Evolutionary conservation across 108 stramenopile species (phyloP), one percentile per base, ranked within the genome.

Genomic region (Skeletonema tropicum): DNA sequence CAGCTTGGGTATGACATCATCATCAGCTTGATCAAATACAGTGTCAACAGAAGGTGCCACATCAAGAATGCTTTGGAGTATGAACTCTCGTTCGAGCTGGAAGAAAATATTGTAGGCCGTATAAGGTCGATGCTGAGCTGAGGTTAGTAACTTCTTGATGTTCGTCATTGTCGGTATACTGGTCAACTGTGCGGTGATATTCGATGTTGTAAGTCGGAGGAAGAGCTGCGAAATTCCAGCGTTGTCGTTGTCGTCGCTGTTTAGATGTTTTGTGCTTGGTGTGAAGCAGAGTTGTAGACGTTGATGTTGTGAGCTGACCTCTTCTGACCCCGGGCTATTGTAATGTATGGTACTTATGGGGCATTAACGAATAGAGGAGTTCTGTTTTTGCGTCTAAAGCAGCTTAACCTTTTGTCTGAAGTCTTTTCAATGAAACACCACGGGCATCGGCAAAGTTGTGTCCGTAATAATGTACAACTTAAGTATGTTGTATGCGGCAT

Each of bases 81-180:
- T 80, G 60, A 61, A 73, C 52, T 72, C 71, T 36, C 79, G 29
- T 62, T 80, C 72, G 23, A 80, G 72, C 60, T 80, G 79, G 52
- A 72, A 80, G 67, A 80, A 80, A 33, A 79, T 38, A 33, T 79
- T 73, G 46, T 79, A 79, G 41, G 61, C 57, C 10, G 74, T 66
- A 42, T 75, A 75, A 14, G 74, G 74, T 11, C 74, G 57, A 55
- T 55, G 25, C 23, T 55, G 52, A 23, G 52, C 52, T 23, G 52
- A 55, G 9, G 52, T 10, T 23, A 55, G 52, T 25, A 23, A 3
- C 23, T 55, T 55, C 23, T 55, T 21, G 15, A 55, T 23, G 52
- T 55, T 55, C 6, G 52, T 55, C 52, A 55, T 55, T 3, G 7
- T 29, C 26, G 26, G 26, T 29, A 29, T 55, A n/a, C n/a, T 25